Conservation (phyloP, 1,139 yeast genomes). For the Petasospora fabianii region DNA sequence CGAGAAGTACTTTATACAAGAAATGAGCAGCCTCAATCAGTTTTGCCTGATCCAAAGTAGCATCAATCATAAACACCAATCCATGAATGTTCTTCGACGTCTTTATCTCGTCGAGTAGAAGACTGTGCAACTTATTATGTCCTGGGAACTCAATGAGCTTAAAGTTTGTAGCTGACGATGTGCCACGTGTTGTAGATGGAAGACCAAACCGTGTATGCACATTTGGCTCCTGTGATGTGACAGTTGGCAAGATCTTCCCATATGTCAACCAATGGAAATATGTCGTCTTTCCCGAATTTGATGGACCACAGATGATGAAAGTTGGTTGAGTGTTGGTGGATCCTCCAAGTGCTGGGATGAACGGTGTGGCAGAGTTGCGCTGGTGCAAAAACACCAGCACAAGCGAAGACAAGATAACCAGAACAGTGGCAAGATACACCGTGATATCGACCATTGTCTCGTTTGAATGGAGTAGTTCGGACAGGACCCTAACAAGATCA, state of each 20-base stretch:
- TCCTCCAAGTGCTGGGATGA: constrained; percentile 23
- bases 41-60: constrained; percentile 45
- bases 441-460: background rate
- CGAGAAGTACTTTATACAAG: constrained; percentile 49
- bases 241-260: constrained; percentile 34
- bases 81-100: constrained; percentile 51
- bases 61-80: constrained; percentile 65
- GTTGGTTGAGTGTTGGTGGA: constrained; percentile 44
- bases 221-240: constrained; percentile 46
- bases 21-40: constrained; percentile 49
- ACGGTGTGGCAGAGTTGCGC: constrained; percentile 14
- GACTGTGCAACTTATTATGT: constrained; percentile 63
- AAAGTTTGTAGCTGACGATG: constrained; percentile 28
- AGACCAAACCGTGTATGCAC: constrained; percentile 32
- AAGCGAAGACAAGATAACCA: constrained; percentile 24
- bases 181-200: constrained; percentile 31
- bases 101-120: constrained; percentile 42
- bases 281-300: constrained; percentile 72
- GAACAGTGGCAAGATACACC: constrained; percentile 18
- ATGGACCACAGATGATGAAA: constrained; percentile 69
- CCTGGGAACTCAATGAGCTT: constrained; percentile 83
- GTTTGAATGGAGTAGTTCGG: background rate
- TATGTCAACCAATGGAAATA: constrained; percentile 39
- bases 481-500: background rate
- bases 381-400: constrained; percentile 26